phyloP scores from a whole-genome alignment of 805 yeast genomes.

The Wickerhamomyces chambardii region DNA sequence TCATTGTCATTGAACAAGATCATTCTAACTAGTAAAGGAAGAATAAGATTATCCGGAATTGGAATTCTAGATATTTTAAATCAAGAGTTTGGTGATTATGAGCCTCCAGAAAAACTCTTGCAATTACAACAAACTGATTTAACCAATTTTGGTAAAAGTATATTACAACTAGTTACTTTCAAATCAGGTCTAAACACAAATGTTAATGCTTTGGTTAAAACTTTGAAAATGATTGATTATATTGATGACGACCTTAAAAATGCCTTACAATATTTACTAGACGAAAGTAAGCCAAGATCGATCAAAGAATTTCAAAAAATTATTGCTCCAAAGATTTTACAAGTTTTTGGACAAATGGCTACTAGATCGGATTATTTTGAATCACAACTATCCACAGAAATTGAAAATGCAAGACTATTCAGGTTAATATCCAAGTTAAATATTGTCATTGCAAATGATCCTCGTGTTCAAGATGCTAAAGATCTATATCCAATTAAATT shows the following conservation, averaged over 20 bases:
- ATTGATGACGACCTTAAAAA: constrained; percentile 37
- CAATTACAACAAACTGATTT: constrained; percentile 48
- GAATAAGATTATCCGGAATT: constrained; percentile 63
- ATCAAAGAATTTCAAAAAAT: constrained; percentile 25
- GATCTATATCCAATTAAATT: constrained; percentile 62
- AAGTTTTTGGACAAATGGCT: constrained; percentile 39
- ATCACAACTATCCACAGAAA: constrained; percentile 53
- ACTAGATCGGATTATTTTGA: constrained; percentile 50
- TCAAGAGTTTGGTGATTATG: constrained; percentile 19
- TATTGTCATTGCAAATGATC: constrained; percentile 47
- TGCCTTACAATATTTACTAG: constrained; percentile 30
- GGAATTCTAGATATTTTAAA: constrained; percentile 65
- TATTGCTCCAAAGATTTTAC: constrained; percentile 36
- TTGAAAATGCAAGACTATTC: constrained; percentile 84
- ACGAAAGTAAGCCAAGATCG: constrained; percentile 15
- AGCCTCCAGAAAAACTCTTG: constrained; percentile 10
- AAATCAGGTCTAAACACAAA: constrained; percentile 10
- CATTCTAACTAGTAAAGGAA: constrained; percentile 59
- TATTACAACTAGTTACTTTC: constrained; percentile 41
- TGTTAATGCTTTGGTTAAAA: constrained; percentile 3
- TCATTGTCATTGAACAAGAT: constrained; percentile 58
- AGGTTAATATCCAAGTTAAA: constrained; percentile 76
- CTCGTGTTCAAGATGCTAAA: constrained; percentile 44
- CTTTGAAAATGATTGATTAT: constrained; percentile 19
- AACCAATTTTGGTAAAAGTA: constrained; percentile 44